Conservation (phyloP, 768 basidiomycete genomes). For the Hygrophoropsis aurantiaca region DNA sequence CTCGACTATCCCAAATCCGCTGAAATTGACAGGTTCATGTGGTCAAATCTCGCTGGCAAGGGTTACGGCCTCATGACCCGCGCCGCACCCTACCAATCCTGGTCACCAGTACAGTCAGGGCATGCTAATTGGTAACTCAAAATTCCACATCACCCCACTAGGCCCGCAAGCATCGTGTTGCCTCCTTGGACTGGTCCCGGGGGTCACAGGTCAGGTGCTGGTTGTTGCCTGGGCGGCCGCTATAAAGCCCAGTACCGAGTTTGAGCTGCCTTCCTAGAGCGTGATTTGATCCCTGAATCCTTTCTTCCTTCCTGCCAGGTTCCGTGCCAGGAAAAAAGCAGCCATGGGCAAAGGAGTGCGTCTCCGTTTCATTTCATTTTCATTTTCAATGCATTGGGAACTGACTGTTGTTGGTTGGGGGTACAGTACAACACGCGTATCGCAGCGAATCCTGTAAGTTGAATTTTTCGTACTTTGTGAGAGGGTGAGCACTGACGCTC, state of each 20-base stretch:
- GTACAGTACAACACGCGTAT: slow-evolving; percentile 54
- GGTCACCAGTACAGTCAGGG: too few species aligned
- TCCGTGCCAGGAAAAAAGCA: background rate
- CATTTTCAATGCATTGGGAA: background rate
- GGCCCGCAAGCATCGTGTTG: too few species aligned
- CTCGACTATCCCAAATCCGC: too few species aligned
- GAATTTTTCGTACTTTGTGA: background rate
- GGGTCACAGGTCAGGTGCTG: slow-evolving; percentile 9
- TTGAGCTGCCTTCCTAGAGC: too few species aligned
- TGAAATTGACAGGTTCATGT: slow-evolving; percentile 1
- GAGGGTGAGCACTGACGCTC: background rate
- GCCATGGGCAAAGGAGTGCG: slow-evolving; percentile 25
- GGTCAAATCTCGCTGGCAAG: background rate
- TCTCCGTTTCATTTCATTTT: background rate
- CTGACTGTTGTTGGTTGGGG: too few species aligned
- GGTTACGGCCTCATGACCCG: slow-evolving; percentile 4
- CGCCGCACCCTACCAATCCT: too few species aligned
- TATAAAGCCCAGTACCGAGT: background rate
- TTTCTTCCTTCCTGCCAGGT: slow-evolving; percentile 1
- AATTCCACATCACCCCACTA: slow-evolving; percentile 3
- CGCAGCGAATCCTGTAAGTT: slow-evolving; percentile 55
- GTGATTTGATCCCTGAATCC: background rate
- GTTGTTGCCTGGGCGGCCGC: background rate
- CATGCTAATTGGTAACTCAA: background rate
- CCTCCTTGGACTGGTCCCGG: too few species aligned